These are phyloP conservation scores for Diaporthe batatas DNA, from an alignment of 2,329 filamentous ascomycete species.

Conservation along the genomic window DNA sequence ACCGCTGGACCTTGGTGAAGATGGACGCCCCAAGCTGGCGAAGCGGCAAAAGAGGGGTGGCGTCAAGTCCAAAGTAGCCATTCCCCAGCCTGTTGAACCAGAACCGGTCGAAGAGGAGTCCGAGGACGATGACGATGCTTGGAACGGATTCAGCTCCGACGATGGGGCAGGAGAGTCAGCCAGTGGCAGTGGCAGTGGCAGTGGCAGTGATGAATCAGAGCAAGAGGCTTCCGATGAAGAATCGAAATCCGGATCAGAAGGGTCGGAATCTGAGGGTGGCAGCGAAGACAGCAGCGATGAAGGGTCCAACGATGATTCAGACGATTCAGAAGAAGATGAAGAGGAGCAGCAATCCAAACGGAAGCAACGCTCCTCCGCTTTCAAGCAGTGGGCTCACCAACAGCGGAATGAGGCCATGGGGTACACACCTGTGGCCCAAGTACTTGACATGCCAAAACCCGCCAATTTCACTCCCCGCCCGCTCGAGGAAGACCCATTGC, in stretches of 20 bases:
- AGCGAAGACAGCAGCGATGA: slow-evolving; percentile 44
- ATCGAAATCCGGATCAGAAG: slow-evolving; percentile 45
- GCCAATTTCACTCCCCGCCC: slow-evolving; percentile 76
- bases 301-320: slow-evolving; percentile 42
- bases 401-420: slow-evolving; percentile 88
- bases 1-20: slow-evolving; percentile 83
- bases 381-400: slow-evolving; percentile 93
- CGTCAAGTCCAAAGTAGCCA: slow-evolving; percentile 67
- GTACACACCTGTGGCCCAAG: slow-evolving; percentile 62
- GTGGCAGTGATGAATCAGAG: slow-evolving; percentile 44
- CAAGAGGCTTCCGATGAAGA: slow-evolving; percentile 13
- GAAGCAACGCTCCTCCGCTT: slow-evolving; percentile 71
- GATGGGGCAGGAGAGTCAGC: slow-evolving; percentile 42
- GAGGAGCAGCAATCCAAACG: slow-evolving; percentile 51
- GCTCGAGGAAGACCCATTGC: slow-evolving; percentile 78
- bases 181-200: slow-evolving; percentile 49
- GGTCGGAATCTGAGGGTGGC: slow-evolving; percentile 48
- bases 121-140: slow-evolving; percentile 60
- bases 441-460: slow-evolving; percentile 67
- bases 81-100: slow-evolving; percentile 57
- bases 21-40: slow-evolving; percentile 84
- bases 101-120: slow-evolving; percentile 49
- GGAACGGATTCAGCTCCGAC: slow-evolving; percentile 71
- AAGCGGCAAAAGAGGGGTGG: slow-evolving; percentile 82
- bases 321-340: slow-evolving; percentile 45